Conservation (phyloP, 768 basidiomycete species). For the Termitomyces sp. region DNA sequence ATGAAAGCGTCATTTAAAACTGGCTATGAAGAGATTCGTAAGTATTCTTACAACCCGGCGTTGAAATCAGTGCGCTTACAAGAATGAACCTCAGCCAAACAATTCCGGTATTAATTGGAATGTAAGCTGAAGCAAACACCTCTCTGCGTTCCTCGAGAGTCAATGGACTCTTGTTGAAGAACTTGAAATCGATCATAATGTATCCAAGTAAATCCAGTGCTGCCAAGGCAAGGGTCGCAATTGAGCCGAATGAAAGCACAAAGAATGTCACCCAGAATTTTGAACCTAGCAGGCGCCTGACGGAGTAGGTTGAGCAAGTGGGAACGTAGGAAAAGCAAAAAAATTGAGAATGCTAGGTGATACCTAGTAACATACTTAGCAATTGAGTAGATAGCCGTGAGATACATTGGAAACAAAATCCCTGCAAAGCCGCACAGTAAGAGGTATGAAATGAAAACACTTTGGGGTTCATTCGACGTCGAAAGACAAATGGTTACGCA, state of each 20-base stretch:
- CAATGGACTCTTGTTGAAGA: no score
- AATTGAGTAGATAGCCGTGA: not conserved
- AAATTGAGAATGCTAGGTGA: no score
- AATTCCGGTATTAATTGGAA: not conserved
- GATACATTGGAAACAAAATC: not conserved
- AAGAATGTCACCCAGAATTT: not conserved
- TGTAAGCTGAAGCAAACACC: not conserved
- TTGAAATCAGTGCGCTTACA: not conserved
- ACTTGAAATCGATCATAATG: no score
- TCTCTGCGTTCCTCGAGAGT: no score
- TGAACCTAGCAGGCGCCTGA: not conserved
- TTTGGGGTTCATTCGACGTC: no score
- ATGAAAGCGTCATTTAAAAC: no score
- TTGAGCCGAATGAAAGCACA: not conserved
- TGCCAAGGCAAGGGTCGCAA: not conserved
- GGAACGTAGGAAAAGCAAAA: not conserved
- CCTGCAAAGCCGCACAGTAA: not conserved
- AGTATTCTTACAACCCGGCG: not conserved
- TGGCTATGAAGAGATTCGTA: not conserved
- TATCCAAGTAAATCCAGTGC: not conserved
- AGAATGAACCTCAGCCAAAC: not conserved
- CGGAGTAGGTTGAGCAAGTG: not conserved
- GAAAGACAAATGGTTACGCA: no score
- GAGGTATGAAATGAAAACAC: no score
- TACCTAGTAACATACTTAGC: not conserved